These are phyloP conservation scores for Talaromyces wortmannii DNA, from an alignment of 495 filamentous ascomycete species.

Conservation along the genomic window DNA sequence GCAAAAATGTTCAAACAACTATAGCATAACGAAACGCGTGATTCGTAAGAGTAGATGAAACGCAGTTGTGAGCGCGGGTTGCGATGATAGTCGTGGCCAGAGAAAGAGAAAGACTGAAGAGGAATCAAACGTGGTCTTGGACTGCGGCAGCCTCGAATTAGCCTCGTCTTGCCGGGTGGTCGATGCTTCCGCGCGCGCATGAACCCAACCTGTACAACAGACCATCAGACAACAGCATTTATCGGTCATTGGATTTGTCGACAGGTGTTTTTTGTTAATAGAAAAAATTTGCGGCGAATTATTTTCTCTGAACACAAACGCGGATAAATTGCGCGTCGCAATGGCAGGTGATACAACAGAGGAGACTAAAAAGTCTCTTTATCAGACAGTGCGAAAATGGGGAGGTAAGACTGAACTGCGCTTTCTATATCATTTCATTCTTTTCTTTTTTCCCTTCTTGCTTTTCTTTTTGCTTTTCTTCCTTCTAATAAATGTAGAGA, in stretches of 20 bases:
- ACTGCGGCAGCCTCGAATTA: neutral
- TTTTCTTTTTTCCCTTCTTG: neutral
- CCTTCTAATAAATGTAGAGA: slow-evolving; percentile 45
- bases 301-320: neutral
- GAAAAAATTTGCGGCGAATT: slow-evolving; percentile 10
- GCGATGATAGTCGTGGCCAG: neutral
- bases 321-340: neutral
- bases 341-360: slow-evolving; percentile 15
- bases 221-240: neutral
- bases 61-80: neutral
- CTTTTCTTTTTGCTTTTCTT: neutral
- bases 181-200: neutral
- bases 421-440: neutral
- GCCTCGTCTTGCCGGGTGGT: neutral
- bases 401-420: slow-evolving; percentile 52
- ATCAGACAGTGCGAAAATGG: slow-evolving; percentile 54
- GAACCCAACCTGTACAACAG: neutral
- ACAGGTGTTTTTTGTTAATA: too few species aligned
- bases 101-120: neutral
- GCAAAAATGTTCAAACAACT: neutral
- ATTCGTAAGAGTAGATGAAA: neutral
- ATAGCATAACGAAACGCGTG: neutral
- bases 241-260: too few species aligned
- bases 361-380: slow-evolving; percentile 39
- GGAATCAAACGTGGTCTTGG: slow-evolving; percentile 1